These are phyloP conservation scores for Epichloe elymi DNA, from an alignment of 2,329 filamentous ascomycete species.

Conservation along the genomic window DNA sequence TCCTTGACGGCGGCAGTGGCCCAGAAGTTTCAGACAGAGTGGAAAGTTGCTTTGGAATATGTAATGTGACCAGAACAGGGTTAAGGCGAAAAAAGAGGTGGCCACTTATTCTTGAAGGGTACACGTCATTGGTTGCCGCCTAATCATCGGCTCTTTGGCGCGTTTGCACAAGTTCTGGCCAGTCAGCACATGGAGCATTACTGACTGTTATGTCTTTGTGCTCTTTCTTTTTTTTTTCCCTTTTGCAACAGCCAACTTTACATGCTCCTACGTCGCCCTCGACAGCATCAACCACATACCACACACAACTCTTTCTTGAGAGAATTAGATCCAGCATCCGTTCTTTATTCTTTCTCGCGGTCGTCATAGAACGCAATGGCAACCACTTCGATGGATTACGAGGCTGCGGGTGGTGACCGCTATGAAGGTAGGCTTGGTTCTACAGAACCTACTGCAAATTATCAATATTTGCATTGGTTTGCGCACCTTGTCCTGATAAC, in stretches of 20 bases:
- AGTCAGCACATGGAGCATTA: background rate
- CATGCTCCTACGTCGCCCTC: constrained; percentile 1
- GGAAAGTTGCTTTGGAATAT: background rate
- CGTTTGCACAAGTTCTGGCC: background rate
- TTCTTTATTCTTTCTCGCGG: constrained; percentile 5
- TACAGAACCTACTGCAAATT: background rate
- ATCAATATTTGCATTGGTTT: background rate
- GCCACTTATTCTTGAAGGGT: background rate
- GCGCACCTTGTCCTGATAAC: background rate
- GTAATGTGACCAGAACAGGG: background rate
- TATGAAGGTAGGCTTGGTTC: constrained; percentile 41
- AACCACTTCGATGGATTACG: constrained; percentile 57
- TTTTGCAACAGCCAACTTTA: background rate
- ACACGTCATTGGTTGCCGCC: constrained; percentile 1
- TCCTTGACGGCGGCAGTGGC: no score
- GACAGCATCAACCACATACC: background rate
- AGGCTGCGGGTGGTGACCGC: constrained; percentile 52
- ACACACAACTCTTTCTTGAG: background rate
- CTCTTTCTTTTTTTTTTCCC: constrained; percentile 5
- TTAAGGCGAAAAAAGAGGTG: background rate
- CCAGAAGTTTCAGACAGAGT: no score
- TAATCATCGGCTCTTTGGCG: constrained; percentile 6
- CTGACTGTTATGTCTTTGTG: background rate
- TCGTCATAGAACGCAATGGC: constrained; percentile 31
- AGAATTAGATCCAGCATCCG: background rate